Percentiles rank a stretch among this genome's conserved stretches.
phyloP scores from a whole-genome alignment of 2,329 filamentous ascomycete species.

The Leptosphaerulina australis region DNA sequence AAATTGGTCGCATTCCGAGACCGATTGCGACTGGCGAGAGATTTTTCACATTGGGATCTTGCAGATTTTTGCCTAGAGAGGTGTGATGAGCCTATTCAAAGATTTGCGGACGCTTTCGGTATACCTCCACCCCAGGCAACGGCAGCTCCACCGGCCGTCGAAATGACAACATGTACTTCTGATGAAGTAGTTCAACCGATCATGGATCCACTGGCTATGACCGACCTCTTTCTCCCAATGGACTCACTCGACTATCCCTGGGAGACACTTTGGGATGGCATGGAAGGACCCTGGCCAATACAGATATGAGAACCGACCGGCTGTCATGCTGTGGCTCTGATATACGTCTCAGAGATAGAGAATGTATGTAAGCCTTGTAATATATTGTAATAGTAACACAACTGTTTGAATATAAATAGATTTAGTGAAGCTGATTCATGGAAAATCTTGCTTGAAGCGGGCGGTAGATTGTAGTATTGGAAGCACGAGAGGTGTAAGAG shows the following conservation, averaged over 20 bases:
- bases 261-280: slow-evolving; percentile 25
- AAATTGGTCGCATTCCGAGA: slow-evolving; percentile 18
- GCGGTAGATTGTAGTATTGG: no score
- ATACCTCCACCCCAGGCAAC: background rate
- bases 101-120: slow-evolving; percentile 21
- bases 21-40: slow-evolving; percentile 16
- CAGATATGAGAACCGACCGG: no score
- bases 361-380: no score
- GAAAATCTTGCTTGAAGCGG: no score
- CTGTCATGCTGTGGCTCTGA: no score
- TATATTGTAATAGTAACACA: no score
- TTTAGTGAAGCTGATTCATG: no score
- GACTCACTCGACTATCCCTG: slow-evolving; percentile 26
- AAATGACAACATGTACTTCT: no score
- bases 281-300: slow-evolving; percentile 22
- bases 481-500: no score
- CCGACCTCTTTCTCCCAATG: slow-evolving; percentile 17
- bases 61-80: slow-evolving; percentile 30
- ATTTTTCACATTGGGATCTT: slow-evolving; percentile 22
- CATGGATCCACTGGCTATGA: background rate
- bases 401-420: no score
- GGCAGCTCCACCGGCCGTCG: background rate
- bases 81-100: slow-evolving; percentile 29
- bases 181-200: no score
- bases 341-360: no score